Evolutionary conservation across 1,139 yeast genomes (phyloP).

Genomic region (Blastobotrys petasosporus): DNA sequence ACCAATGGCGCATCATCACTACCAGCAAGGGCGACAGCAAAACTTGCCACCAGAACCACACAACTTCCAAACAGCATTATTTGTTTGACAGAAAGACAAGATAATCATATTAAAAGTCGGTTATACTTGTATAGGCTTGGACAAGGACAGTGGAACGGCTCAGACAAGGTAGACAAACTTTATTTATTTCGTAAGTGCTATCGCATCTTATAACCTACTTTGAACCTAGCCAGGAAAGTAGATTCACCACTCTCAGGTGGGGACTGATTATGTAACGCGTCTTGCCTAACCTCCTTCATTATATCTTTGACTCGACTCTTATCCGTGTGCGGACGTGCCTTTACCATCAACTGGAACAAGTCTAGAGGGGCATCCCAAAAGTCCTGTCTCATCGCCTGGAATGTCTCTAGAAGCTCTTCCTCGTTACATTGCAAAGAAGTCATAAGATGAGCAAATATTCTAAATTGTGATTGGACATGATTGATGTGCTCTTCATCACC

Average conservation of each 20-base stretch:
- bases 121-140: too few species aligned
- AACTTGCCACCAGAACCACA: too few species aligned
- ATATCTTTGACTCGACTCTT: conserved; percentile 30
- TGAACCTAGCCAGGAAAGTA: conserved; percentile 22
- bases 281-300: conserved; percentile 31
- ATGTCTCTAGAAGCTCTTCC: conserved; percentile 48
- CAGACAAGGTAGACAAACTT: too few species aligned
- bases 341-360: conserved; percentile 35
- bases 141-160: too few species aligned
- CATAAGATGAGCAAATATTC: conserved; percentile 65
- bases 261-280: conserved; percentile 28
- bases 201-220: not conserved
- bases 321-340: conserved; percentile 36
- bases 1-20: too few species aligned
- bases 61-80: too few species aligned
- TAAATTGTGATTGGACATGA: conserved; percentile 45
- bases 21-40: too few species aligned
- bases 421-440: conserved; percentile 52
- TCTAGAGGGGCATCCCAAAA: conserved; percentile 50
- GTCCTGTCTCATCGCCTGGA: conserved; percentile 61
- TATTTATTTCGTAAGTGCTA: too few species aligned
- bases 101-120: too few species aligned
- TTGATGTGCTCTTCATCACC: conserved; percentile 13
- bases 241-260: conserved; percentile 20
- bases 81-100: too few species aligned